Conservation (phyloP, 805 yeast species). For the Lachancea meyersii region DNA sequence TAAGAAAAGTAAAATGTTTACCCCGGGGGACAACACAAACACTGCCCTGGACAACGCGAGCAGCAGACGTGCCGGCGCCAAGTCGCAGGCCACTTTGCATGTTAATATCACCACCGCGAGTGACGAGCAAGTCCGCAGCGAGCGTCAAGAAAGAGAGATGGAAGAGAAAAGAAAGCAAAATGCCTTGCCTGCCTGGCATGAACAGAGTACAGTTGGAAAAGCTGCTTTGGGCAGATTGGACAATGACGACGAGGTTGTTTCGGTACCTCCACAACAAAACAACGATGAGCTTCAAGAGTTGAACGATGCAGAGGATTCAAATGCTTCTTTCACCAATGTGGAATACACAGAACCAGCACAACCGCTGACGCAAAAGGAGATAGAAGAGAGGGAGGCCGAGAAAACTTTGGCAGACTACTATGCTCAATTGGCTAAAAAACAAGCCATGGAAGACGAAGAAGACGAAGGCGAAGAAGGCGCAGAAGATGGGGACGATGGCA, state of each 20-base stretch:
- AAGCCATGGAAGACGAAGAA: conserved; percentile 54
- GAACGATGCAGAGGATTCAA: conserved; percentile 11
- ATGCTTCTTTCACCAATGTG: conserved; percentile 5
- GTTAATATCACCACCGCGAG: conserved; percentile 82
- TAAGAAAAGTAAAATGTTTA: conserved; percentile 40
- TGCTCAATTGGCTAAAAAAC: conserved; percentile 66
- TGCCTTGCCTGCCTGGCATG: conserved; percentile 96
- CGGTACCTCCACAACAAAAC: conserved; percentile 6
- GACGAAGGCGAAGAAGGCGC: conserved; percentile 49
- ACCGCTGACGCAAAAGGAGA: conserved; percentile 31
- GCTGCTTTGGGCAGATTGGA: conserved; percentile 50
- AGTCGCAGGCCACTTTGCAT: conserved; percentile 78
- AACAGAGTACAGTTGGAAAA: conserved; percentile 81
- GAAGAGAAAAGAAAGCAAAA: conserved; percentile 78
- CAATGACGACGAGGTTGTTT: conserved; percentile 39
- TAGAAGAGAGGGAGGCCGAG: conserved; percentile 61
- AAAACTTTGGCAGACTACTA: conserved; percentile 71
- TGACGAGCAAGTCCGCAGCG: conserved; percentile 68
- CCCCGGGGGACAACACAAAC: conserved; percentile 32
- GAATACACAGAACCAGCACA: conserved; percentile 6
- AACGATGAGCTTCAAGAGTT: conserved; percentile 18
- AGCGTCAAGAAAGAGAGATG: conserved; percentile 57
- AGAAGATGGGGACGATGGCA: conserved; percentile 38
- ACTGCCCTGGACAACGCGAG: conserved; percentile 35
- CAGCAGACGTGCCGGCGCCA: conserved; percentile 48